Evolutionary conservation across 176 grass and related monocot species (phyloP), one percentile per base, ranked within the genome.

Genomic region (Themeda triandra): DNA sequence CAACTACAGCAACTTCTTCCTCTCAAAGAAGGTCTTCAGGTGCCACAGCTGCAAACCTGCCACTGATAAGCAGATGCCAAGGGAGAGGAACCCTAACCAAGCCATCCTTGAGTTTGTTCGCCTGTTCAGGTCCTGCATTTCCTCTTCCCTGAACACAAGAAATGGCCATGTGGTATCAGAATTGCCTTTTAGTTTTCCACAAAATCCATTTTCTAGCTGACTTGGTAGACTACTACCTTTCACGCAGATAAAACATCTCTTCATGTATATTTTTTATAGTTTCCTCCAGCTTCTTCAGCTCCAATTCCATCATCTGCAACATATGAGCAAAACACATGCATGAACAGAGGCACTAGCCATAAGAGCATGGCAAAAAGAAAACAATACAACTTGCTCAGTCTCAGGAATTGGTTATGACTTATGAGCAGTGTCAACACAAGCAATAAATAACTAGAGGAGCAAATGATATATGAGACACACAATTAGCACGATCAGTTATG

Each of bases 1-100:
- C 9, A 80, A 78, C 79, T 90, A 98, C 71, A 98, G 87, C 74
- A 98, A 83, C 86, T 98, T 98, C 91, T 98, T 98, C 75, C 96
- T 95, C 91, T 98, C 96, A 13, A 98, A 98, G 85, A 95, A 98
- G 68, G 91, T 95, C 81, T 98, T 98, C 25, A 98, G 78, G 56
- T 98, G 91, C 96, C 96, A 98, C 63, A 98, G 69, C 71, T 98
- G 96, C 77, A 98, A 28, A 71, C 96, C 93, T 2, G 93, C 93
- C 24, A 98, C 91, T 0, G 96, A 98, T 9, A 95, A 75, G 64
- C 96, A 95, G 82, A 98, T 32, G 27, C 82, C 77, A 0, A 98
- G 93, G 10, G 96, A 95, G 32, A 98, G 87, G 72, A 98, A 95
- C 27, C 96, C 82, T 2, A 98, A 82, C 96, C 93, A 98, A 25